Evolutionary conservation across 768 basidiomycete species (phyloP).

Genomic region (Agaricus subrufescens): DNA sequence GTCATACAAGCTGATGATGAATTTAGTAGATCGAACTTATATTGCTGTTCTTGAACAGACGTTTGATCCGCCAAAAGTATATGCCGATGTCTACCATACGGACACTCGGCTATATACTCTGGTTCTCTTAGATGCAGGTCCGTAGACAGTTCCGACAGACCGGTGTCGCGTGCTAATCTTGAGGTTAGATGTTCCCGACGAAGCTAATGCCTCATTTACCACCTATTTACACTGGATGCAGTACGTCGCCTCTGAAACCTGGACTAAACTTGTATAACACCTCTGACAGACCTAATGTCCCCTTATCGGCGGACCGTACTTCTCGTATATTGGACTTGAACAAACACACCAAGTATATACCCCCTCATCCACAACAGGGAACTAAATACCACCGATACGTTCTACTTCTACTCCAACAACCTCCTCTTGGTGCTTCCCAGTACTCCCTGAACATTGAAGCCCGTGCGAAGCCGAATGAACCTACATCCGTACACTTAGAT

Average conservation of each 20-base stretch:
- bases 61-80: conserved; percentile 54
- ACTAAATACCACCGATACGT: conserved; percentile 90
- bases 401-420: conserved; percentile 70
- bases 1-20: conserved; percentile 10
- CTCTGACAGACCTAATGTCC: conserved; percentile 69
- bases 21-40: background rate
- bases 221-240: conserved; percentile 84
- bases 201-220: conserved; percentile 55
- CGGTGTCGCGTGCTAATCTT: conserved; percentile 1
- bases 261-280: conserved; percentile 8
- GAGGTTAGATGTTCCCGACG: conserved; percentile 74
- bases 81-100: conserved; percentile 75
- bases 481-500: conserved; percentile 33
- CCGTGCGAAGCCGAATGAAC: conserved; percentile 23
- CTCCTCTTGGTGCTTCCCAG: conserved; percentile 26
- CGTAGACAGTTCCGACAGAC: conserved; percentile 11
- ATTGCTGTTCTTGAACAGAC: conserved; percentile 40
- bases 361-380: conserved; percentile 89
- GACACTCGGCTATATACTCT: conserved; percentile 84
- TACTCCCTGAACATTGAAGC: conserved; percentile 31
- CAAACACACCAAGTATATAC: conserved; percentile 71
- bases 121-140: conserved; percentile 84
- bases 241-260: conserved; percentile 36
- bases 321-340: conserved; percentile 37
- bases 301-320: conserved; percentile 57